phyloP scores from a whole-genome alignment of 345 rosid genomes.

The Gynandropsis gynandra region DNA sequence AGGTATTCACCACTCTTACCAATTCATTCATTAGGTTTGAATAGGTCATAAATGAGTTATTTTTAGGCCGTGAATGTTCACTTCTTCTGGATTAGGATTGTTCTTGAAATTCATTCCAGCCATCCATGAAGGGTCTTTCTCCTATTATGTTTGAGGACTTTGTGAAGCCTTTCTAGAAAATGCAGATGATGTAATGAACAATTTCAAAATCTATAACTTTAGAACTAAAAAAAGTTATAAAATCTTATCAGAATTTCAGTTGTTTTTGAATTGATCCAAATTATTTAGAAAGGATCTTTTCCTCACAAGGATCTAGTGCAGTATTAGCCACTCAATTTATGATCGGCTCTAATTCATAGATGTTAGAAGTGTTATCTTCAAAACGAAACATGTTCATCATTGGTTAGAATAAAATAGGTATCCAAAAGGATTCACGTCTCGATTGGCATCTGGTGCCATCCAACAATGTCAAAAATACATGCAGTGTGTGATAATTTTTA shows the following conservation, averaged over 20 bases:
- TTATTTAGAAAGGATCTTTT: constrained; percentile 58
- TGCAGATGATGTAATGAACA: constrained; percentile 50
- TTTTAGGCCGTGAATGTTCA: no score
- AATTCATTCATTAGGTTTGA: no score
- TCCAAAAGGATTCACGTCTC: no score
- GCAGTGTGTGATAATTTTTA: no score
- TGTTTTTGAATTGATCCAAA: constrained; percentile 11
- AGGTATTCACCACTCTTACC: no score
- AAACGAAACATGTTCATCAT: neutral
- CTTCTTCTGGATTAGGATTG: no score
- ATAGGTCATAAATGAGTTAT: no score
- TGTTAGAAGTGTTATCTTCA: constrained; percentile 33
- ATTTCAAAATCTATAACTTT: constrained; percentile 9
- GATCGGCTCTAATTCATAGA: constrained; percentile 76
- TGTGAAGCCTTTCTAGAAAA: constrained; percentile 71
- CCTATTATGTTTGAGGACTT: constrained; percentile 80
- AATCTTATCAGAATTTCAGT: constrained; percentile 1
- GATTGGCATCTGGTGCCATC: no score
- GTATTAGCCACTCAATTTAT: constrained; percentile 66
- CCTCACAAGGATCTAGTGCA: constrained; percentile 56
- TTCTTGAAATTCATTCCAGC: no score
- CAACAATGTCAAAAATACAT: no score
- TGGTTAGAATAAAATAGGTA: neutral
- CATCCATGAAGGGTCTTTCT: constrained; percentile 52
- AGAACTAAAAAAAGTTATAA: neutral